A percentile compares a stretch with the other conserved stretches of the same genome.
These are phyloP conservation scores for Stachybotrys chartarum DNA, from an alignment of 2,329 filamentous ascomycete species.

Conservation along the genomic window DNA sequence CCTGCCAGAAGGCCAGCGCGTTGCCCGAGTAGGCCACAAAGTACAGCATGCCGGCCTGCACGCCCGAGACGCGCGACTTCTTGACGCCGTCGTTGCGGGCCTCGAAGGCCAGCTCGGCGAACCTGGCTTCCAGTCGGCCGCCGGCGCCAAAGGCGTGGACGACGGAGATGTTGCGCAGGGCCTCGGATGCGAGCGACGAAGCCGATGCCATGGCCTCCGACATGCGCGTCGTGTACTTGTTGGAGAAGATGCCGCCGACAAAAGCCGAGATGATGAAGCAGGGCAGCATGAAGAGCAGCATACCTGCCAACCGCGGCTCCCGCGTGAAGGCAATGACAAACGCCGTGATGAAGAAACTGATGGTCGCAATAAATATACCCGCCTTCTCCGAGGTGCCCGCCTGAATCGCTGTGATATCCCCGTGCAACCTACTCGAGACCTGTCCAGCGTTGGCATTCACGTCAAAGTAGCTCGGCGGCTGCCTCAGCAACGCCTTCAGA, in stretches of 20 bases:
- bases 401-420: conserved; percentile 60
- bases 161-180: conserved; percentile 51
- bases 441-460: conserved; percentile 50
- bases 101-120: conserved; percentile 32
- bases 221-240: conserved; percentile 42
- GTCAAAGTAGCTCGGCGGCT: conserved; percentile 60
- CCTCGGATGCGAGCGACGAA: conserved; percentile 56
- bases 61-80: conserved; percentile 48
- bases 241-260: conserved; percentile 45
- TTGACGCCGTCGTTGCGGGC: conserved; percentile 47
- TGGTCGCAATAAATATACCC: conserved; percentile 53
- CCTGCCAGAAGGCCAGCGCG: conserved; percentile 62
- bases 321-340: conserved; percentile 63
- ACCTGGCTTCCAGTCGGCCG: conserved; percentile 50
- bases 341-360: conserved; percentile 60
- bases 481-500: conserved; percentile 48
- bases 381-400: conserved; percentile 65
- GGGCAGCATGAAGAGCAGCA: conserved; percentile 56
- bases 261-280: conserved; percentile 54
- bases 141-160: conserved; percentile 59
- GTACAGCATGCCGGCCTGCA: conserved; percentile 55
- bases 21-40: conserved; percentile 63
- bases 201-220: conserved; percentile 48
- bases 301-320: conserved; percentile 53
- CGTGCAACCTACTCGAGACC: conserved; percentile 55